A percentile compares a stretch with the other conserved stretches of the same genome.
Conservation (phyloP, 495 filamentous ascomycete genomes). For the Talaromyces wortmannii region DNA sequence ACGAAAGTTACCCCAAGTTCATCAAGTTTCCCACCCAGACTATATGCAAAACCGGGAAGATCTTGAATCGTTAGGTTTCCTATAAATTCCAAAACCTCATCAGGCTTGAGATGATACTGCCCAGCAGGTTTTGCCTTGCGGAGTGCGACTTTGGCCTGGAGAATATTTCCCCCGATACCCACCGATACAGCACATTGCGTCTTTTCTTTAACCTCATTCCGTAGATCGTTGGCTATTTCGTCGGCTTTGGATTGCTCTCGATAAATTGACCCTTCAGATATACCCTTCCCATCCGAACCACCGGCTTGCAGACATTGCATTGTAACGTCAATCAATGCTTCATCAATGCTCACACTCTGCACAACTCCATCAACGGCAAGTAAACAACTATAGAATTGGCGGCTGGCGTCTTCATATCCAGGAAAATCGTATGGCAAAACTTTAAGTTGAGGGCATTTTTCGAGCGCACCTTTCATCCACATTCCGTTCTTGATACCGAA, state of each 20-base stretch:
- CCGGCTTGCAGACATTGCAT: slow-evolving; percentile 56
- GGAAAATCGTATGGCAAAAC: slow-evolving; percentile 90
- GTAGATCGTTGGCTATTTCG: slow-evolving; percentile 59
- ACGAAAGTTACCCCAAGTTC: slow-evolving; percentile 79
- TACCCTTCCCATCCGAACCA: slow-evolving; percentile 59
- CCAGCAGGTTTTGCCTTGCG: slow-evolving; percentile 93
- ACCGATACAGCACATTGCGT: slow-evolving; percentile 86
- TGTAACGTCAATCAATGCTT: slow-evolving; percentile 79
- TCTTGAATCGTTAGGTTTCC: slow-evolving; percentile 67
- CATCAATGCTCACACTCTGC: slow-evolving; percentile 95
- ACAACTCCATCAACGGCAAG: slow-evolving; percentile 73
- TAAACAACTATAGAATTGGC: slow-evolving; percentile 78
- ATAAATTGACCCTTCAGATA: slow-evolving; percentile 67
- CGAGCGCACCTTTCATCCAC: slow-evolving; percentile 92
- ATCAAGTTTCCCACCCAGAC: slow-evolving; percentile 75
- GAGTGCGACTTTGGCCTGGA: slow-evolving; percentile 84
- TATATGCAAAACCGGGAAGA: slow-evolving; percentile 84
- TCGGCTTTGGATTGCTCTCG: slow-evolving; percentile 78
- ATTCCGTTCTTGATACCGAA: slow-evolving; percentile 93
- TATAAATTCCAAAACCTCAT: slow-evolving; percentile 70
- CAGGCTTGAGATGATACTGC: slow-evolving; percentile 77
- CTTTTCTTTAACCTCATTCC: slow-evolving; percentile 59
- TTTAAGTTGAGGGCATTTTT: slow-evolving; percentile 78
- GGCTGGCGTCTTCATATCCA: slow-evolving; percentile 87
- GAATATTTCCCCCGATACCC: slow-evolving; percentile 88